Evolutionary conservation across 2,329 filamentous ascomycete genomes (phyloP).

Genomic region (Coleophoma crateriformis): DNA sequence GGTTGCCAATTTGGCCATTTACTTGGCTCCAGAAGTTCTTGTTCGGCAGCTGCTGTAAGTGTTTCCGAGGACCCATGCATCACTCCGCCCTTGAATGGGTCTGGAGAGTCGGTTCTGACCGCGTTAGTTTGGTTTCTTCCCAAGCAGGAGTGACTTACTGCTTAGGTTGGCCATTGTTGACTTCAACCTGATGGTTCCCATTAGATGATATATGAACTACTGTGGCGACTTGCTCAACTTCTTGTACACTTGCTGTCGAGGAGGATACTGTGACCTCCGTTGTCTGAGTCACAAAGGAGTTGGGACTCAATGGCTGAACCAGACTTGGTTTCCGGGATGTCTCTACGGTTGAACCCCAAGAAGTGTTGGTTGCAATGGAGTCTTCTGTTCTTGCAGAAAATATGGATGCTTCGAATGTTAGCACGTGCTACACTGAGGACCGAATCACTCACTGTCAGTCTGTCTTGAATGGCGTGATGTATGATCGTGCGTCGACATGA

Average conservation of each 20-base stretch:
- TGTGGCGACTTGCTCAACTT: slow-evolving; percentile 27
- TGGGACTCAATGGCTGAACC: slow-evolving; percentile 34
- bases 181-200: neutral
- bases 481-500: neutral
- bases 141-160: neutral
- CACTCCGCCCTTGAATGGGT: neutral
- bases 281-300: slow-evolving; percentile 36
- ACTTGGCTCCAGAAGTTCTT: neutral
- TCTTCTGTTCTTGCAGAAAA: slow-evolving; percentile 38
- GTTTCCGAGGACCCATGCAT: neutral
- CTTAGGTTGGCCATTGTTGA: neutral
- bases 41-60: neutral
- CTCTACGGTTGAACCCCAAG: slow-evolving; percentile 26
- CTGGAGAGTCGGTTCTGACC: neutral
- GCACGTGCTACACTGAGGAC: slow-evolving; percentile 13
- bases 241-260: slow-evolving; percentile 23
- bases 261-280: slow-evolving; percentile 32
- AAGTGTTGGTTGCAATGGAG: slow-evolving; percentile 27
- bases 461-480: neutral
- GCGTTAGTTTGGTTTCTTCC: neutral
- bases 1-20: slow-evolving; percentile 1
- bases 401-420: slow-evolving; percentile 31
- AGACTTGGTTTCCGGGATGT: slow-evolving; percentile 16
- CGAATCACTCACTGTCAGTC: neutral
- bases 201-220: slow-evolving; percentile 32